Percentiles rank a stretch among this genome's conserved stretches.
Conservation (phyloP, 257 asterid species). For the Nicotiana attenuata region DNA sequence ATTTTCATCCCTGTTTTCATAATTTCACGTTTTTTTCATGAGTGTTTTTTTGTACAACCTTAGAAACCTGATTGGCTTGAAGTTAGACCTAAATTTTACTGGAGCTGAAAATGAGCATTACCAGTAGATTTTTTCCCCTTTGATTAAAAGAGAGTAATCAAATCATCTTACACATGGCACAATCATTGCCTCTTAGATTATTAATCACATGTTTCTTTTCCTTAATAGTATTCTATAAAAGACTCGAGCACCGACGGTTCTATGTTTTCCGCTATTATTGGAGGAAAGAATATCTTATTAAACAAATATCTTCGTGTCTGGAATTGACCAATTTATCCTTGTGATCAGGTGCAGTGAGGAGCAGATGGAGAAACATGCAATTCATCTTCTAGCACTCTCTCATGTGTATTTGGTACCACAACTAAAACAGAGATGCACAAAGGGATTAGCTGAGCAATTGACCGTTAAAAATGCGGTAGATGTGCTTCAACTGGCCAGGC, state of each 20-base stretch:
- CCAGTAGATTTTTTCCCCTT: neutral
- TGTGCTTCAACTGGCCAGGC: conserved; percentile 71
- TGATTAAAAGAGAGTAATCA: neutral
- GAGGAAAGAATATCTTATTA: neutral
- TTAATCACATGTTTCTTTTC: neutral
- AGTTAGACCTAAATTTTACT: neutral
- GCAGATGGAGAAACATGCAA: conserved; percentile 68
- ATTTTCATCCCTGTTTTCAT: neutral
- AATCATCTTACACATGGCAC: neutral
- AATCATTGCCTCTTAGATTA: neutral
- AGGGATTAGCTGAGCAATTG: conserved; percentile 42
- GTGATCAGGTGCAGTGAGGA: conserved; percentile 60
- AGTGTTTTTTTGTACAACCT: neutral
- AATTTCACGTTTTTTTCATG: neutral
- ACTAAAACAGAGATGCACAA: conserved; percentile 71
- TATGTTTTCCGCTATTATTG: neutral
- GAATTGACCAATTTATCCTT: conserved; percentile 22
- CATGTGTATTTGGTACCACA: conserved; percentile 76
- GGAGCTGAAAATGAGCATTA: neutral
- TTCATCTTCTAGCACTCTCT: conserved; percentile 73
- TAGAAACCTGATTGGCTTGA: neutral
- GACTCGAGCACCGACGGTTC: neutral
- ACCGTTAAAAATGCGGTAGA: conserved; percentile 64
- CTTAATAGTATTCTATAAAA: neutral
- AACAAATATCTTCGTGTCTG: neutral